Base-by-base conservation (phyloP, 2,329 filamentous ascomycete genomes). In the Cytospora mali region DNA sequence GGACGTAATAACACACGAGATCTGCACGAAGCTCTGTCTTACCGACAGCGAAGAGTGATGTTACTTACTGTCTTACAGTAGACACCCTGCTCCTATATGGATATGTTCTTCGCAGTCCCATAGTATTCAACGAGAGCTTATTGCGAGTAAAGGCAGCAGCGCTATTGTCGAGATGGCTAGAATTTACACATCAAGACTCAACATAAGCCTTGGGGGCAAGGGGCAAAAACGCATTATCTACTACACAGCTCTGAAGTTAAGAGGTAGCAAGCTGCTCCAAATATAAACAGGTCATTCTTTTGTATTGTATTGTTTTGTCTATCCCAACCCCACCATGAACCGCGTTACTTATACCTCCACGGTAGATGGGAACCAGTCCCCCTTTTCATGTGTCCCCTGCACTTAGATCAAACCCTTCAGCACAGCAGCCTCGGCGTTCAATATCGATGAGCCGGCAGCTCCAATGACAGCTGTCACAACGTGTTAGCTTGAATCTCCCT, bases 371-470 rank as follows among this genome's bases (percentile, higher is more conserved):
- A n/a, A n/a, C n/a, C n/a, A 33, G 14, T 13, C 31, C 48, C 25
- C 50, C 27, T 4, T 52, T 39, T 46, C 9, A 25, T 25, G n/a
- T 10, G 18, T 2, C 1, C 25, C 23, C 10, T 25, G 27, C 18
- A 6, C 4, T 18, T 81, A 93, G 67, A 93, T 82, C 72, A 89
- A 92, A 6, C 93, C 94, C 81, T 96, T 96, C 68, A 97, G 84
- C 13, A 97, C 88, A 27, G 93, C 92, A 29, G 93, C 92, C 76
- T 97, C 94, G 29, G 93, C 93, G 72, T 98, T 98, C 70, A 98
- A 77, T 77, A 98, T 97, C 33, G 92, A 96, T 2, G 92, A 96
- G 13, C 95, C 95, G n/a, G 94, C 93, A 33, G 95, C 95, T 68
- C 94, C 94, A 74, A 99, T 94, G 61, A 99, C 90, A 66, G 94